phyloP scores from a whole-genome alignment of 192 early-diverging fungal species.

The Coemansia sp. region DNA sequence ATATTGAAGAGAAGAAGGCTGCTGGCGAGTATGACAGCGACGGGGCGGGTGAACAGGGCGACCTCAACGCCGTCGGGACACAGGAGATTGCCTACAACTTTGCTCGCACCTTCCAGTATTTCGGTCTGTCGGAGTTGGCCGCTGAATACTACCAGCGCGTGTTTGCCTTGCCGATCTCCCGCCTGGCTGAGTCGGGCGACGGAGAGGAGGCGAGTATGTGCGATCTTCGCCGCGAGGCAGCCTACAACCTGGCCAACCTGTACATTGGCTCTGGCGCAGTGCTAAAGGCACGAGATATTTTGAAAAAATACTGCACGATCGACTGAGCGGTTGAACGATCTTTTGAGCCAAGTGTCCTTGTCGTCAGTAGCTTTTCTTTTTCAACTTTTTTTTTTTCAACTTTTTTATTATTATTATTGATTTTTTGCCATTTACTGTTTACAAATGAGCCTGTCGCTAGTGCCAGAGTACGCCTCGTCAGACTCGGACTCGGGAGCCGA shows the following conservation, averaged over 20 bases:
- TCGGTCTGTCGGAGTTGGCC: conserved; percentile 83
- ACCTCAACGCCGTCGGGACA: conserved; percentile 27
- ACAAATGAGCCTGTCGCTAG: conserved; percentile 31
- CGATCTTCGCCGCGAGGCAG: conserved; percentile 77
- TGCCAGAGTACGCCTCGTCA: conserved; percentile 40
- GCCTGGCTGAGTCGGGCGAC: conserved; percentile 7
- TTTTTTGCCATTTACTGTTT: background rate
- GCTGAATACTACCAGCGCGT: conserved; percentile 84
- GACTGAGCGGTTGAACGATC: conserved; percentile 13
- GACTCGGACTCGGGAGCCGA: conserved; percentile 29
- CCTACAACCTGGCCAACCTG: conserved; percentile 89
- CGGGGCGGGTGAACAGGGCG: background rate
- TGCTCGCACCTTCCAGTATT: conserved; percentile 87
- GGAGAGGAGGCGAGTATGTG: background rate
- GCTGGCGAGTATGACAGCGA: conserved; percentile 10
- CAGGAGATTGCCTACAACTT: conserved; percentile 79
- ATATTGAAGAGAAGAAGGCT: conserved; percentile 20
- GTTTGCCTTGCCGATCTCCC: conserved; percentile 61
- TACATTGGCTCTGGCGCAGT: conserved; percentile 75
- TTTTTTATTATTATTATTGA: background rate
- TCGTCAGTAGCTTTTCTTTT: too few relatives aligned
- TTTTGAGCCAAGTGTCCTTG: background rate
- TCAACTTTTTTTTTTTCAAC: background rate
- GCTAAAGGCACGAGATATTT: conserved; percentile 69
- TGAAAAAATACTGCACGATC: conserved; percentile 79